phyloP scores from a whole-genome alignment of 2,329 filamentous ascomycete genomes.

The Cyclaneusma minus region DNA sequence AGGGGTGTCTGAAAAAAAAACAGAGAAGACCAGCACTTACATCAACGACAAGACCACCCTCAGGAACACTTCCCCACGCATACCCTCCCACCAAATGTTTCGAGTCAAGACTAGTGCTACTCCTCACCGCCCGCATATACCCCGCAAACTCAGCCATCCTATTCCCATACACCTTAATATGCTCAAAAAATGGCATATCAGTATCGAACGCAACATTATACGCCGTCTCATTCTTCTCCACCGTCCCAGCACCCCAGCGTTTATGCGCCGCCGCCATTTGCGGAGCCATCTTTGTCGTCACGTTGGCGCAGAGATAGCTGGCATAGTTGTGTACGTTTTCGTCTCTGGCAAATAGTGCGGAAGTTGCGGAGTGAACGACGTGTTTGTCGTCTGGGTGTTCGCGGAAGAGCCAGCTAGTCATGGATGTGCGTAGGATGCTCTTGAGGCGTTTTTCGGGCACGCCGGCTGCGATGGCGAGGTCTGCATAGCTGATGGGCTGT shows the following conservation, averaged over 20 bases:
- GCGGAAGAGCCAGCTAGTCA: slow-evolving; percentile 19
- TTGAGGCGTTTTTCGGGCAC: slow-evolving; percentile 11
- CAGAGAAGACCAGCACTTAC: slow-evolving; percentile 3
- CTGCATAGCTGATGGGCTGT: slow-evolving; percentile 5
- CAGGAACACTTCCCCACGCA: slow-evolving; percentile 22
- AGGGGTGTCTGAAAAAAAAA: no score
- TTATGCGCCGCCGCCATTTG: slow-evolving; percentile 14
- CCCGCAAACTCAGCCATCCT: slow-evolving; percentile 14
- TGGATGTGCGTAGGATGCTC: slow-evolving; percentile 21
- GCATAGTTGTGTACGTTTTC: slow-evolving; percentile 16
- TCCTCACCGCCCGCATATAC: slow-evolving; percentile 19
- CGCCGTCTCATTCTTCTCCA: slow-evolving; percentile 14
- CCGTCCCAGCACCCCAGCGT: slow-evolving; percentile 12
- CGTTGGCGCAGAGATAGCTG: slow-evolving; percentile 15
- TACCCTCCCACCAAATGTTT: slow-evolving; percentile 22
- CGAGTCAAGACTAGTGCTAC: slow-evolving; percentile 15
- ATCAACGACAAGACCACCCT: slow-evolving; percentile 19
- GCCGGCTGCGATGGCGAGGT: slow-evolving; percentile 6
- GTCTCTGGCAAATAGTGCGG: slow-evolving; percentile 16
- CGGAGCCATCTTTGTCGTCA: slow-evolving; percentile 12
- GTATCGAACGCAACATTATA: slow-evolving; percentile 17
- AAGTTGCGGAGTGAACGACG: slow-evolving; percentile 20
- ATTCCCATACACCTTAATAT: slow-evolving; percentile 13
- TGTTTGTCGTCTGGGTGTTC: slow-evolving; percentile 14
- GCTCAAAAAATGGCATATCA: slow-evolving; percentile 18